Evolutionary conservation across 2,329 filamentous ascomycete genomes (phyloP), one percentile per base, ranked within the genome.

Genomic region (Aciculosporium take): DNA sequence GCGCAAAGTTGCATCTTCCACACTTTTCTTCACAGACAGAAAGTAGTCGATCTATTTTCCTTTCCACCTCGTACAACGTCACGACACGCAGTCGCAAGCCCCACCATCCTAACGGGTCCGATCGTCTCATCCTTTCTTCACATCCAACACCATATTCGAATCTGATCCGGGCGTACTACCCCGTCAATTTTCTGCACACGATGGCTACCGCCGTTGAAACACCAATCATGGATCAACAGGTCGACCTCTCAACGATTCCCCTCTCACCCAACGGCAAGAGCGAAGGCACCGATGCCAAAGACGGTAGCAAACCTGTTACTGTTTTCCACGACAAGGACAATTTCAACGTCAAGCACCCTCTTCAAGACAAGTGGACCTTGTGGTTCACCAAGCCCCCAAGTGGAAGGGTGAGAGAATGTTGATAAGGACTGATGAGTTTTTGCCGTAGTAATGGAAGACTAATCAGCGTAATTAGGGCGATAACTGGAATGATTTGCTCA

Each of bases 331-430:
- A 96, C 67, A 83, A 91, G 54, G 84, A 95, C 51, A 95, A 98
- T 73, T 98, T 98, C 76, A 98, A 94, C 56, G 91, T 98, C 65
- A 98, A 96, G 75, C 91, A 98, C 64, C 89, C 88, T 51, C 75
- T 98, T 46, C 88, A 94, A 75, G 84, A 95, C 72, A 83, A 84
- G 61, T 98, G 91, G 91, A 96, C 91, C 45, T 72, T 98, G 43
- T 98, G 93, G 93, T 98, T 96, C 72, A 96, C 89, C 56, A 96
- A 96, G 76, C 89, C 91, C 41, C 84, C 89, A 33, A 93, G 81
- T 61, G 88, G 87, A 68, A 95, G 93, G 81, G 87, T 91, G 65
- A 45, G 31, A 27, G 5, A 28, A 28, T 17, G 12, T 25, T 7
- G 10, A 10, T n/a, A 15, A 9, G 18, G 20, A 31, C 10, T 5